These are phyloP conservation scores for Evernia prunastri DNA, from an alignment of 495 filamentous ascomycete genomes.

Conservation along the genomic window DNA sequence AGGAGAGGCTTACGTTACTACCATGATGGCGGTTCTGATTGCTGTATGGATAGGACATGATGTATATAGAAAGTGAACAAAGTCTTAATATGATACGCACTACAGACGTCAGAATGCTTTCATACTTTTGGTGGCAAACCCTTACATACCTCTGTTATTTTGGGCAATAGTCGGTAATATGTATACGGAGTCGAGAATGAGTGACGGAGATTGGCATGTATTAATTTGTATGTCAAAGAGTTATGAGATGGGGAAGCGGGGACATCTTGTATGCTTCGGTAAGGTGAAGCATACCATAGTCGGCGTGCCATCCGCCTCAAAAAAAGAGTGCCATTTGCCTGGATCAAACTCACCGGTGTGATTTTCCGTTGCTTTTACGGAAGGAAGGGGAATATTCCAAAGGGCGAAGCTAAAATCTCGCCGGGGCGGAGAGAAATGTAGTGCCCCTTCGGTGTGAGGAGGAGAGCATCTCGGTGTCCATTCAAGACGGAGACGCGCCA, in stretches of 20 bases:
- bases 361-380: neutral
- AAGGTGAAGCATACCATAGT: neutral
- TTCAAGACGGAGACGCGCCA: neutral
- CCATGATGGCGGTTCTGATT: too few species aligned
- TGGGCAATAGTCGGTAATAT: neutral
- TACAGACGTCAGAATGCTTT: neutral
- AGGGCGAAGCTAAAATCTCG: neutral
- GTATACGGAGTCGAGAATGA: neutral
- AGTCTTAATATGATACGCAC: neutral
- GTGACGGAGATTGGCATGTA: neutral
- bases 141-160: neutral
- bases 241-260: neutral
- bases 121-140: neutral
- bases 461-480: neutral
- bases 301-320: neutral
- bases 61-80: neutral
- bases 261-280: neutral
- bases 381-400: constrained; percentile 3
- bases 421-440: neutral
- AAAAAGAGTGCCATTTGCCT: neutral
- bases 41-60: neutral
- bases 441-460: constrained; percentile 2
- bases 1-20: neutral
- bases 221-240: neutral
- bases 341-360: constrained; percentile 1